Evolutionary conservation across 129 eudicot genomes (phyloP).

Genomic region (Chrysanthemum lavandulifolium): DNA sequence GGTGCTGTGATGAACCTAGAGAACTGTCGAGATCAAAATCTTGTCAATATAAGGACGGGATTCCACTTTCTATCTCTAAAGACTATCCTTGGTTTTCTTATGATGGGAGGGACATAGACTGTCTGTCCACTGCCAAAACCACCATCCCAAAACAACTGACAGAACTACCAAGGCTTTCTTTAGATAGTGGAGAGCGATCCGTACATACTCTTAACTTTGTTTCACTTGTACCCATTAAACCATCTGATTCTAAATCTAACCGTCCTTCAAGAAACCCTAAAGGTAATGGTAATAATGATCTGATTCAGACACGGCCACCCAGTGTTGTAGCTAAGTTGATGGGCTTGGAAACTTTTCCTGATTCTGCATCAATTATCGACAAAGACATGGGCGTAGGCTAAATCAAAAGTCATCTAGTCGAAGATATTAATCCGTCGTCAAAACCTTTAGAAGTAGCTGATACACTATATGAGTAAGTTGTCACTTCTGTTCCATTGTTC

Average conservation of each 20-base stretch:
- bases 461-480: too few relatives aligned
- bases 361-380: slow-evolving; percentile 27
- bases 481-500: too few relatives aligned
- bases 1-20: slow-evolving; percentile 53
- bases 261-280: slow-evolving; percentile 26
- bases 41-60: slow-evolving; percentile 49
- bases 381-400: slow-evolving; percentile 21
- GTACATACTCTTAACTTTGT: slow-evolving; percentile 36
- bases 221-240: slow-evolving; percentile 31
- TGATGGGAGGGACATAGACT: slow-evolving; percentile 61
- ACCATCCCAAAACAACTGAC: slow-evolving; percentile 38
- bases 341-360: slow-evolving; percentile 78
- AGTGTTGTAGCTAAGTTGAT: slow-evolving; percentile 91
- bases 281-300: slow-evolving; percentile 27
- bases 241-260: slow-evolving; percentile 39
- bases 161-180: slow-evolving; percentile 69
- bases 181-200: slow-evolving; percentile 60
- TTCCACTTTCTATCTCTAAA: slow-evolving; percentile 26
- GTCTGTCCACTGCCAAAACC: slow-evolving; percentile 33
- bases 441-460: slow-evolving; percentile 32
- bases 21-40: slow-evolving; percentile 62
- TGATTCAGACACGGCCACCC: slow-evolving; percentile 55
- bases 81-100: slow-evolving; percentile 73
- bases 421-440: slow-evolving; percentile 14
- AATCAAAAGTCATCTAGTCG: background rate